Evolutionary conservation across 768 basidiomycete species (phyloP).

Genomic region (Psilocybe azurescens): DNA sequence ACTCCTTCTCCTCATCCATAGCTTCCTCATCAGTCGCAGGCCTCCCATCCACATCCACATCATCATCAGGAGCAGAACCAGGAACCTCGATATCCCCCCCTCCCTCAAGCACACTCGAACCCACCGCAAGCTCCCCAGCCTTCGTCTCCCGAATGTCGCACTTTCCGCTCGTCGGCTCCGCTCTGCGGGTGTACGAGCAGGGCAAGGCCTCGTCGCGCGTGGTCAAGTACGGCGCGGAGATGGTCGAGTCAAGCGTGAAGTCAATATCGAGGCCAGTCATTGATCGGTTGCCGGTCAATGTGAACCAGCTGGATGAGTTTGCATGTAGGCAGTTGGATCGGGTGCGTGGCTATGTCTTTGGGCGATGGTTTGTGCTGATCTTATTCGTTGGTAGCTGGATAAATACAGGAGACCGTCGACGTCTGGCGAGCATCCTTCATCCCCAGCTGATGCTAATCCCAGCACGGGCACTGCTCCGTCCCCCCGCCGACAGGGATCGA

Average conservation of each 20-base stretch:
- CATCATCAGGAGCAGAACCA: not conserved
- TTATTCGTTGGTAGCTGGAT: conserved; percentile 43
- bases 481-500: conserved; percentile 17
- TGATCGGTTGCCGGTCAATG: conserved; percentile 74
- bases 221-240: conserved; percentile 90
- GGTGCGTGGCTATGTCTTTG: conserved; percentile 47
- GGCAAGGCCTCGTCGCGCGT: conserved; percentile 85
- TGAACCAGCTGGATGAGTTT: conserved; percentile 83
- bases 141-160: conserved; percentile 62
- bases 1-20: not conserved
- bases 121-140: not conserved
- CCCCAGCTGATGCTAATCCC: conserved; percentile 8
- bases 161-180: conserved; percentile 75
- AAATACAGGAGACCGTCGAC: conserved; percentile 50
- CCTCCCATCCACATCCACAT: not conserved
- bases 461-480: conserved; percentile 4
- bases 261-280: conserved; percentile 84
- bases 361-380: not conserved
- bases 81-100: conserved; percentile 5
- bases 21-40: conserved; percentile 8
- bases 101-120: not conserved
- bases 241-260: conserved; percentile 86
- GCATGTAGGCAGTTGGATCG: conserved; percentile 87
- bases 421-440: conserved; percentile 24
- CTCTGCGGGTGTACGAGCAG: conserved; percentile 77